These are phyloP conservation scores for Coemansia biformis DNA, from an alignment of 192 early-diverging fungal genomes.

Conservation along the genomic window DNA sequence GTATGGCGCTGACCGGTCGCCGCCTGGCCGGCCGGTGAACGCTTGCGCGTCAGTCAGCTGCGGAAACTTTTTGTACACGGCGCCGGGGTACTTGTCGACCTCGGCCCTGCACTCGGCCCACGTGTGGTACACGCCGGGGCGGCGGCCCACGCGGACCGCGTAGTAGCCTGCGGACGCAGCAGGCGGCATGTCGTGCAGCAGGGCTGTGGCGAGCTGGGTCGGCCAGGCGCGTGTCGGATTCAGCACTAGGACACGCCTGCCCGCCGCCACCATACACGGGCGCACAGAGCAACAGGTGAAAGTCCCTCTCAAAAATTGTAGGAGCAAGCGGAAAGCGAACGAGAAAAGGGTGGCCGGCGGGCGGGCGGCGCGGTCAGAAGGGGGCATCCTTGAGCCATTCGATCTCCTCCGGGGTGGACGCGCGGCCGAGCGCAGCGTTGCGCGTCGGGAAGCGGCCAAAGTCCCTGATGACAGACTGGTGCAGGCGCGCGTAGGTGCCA, in stretches of 20 bases:
- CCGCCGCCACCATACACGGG: no score
- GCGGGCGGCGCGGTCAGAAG: no score
- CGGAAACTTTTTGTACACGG: constrained; percentile 61
- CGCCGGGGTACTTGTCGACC: constrained; percentile 51
- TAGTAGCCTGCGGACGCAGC: constrained; percentile 9
- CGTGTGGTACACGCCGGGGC: constrained; percentile 22
- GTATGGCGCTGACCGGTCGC: neutral
- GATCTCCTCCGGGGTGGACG: constrained; percentile 53
- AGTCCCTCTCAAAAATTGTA: no score
- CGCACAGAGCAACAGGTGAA: no score
- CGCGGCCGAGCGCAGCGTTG: constrained; percentile 52
- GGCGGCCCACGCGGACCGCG: constrained; percentile 29
- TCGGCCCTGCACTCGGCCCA: constrained; percentile 62
- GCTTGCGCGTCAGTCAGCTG: constrained; percentile 51
- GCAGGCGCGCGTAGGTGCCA: constrained; percentile 43
- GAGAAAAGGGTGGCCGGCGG: no score
- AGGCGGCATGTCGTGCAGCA: no score
- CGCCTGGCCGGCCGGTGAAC: constrained; percentile 18
- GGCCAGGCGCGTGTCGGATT: neutral
- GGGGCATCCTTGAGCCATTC: constrained; percentile 44
- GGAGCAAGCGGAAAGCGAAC: no score
- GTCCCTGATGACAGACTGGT: constrained; percentile 51
- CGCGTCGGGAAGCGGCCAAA: constrained; percentile 63
- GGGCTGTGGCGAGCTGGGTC: neutral
- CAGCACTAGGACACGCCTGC: no score